Evolutionary conservation across 345 rosid species (phyloP).

Genomic region (Lumnitzera racemosa): DNA sequence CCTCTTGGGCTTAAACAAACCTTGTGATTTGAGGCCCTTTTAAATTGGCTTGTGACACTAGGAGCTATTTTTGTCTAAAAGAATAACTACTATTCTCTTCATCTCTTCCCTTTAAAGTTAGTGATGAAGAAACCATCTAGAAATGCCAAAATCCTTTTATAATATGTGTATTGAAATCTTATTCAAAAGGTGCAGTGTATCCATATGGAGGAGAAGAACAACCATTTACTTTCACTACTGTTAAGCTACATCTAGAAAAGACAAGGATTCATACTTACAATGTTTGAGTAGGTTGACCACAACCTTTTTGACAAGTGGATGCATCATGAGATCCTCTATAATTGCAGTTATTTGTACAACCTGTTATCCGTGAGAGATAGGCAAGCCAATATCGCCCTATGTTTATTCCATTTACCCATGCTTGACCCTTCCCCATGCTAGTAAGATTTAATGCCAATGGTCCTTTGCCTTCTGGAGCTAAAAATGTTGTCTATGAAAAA

Average conservation of each 20-base stretch:
- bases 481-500: constrained; percentile 23
- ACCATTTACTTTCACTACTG: no score
- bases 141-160: no score
- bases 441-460: constrained; percentile 48
- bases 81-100: no score
- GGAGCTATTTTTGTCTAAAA: no score
- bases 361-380: constrained; percentile 36
- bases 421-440: constrained; percentile 68
- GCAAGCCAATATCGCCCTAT: constrained; percentile 58
- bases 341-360: constrained; percentile 41
- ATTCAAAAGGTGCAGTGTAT: no score
- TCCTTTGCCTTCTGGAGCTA: constrained; percentile 39
- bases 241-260: neutral
- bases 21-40: no score
- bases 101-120: no score
- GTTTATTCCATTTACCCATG: constrained; percentile 56
- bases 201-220: no score
- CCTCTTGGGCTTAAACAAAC: no score
- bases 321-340: constrained; percentile 46
- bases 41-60: no score
- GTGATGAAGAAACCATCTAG: no score
- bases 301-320: constrained; percentile 40
- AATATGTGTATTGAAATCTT: no score
- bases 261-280: constrained; percentile 22
- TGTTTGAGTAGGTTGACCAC: constrained; percentile 61